phyloP scores from a whole-genome alignment of 2,329 filamentous ascomycete species.

The Phoma sp. region DNA sequence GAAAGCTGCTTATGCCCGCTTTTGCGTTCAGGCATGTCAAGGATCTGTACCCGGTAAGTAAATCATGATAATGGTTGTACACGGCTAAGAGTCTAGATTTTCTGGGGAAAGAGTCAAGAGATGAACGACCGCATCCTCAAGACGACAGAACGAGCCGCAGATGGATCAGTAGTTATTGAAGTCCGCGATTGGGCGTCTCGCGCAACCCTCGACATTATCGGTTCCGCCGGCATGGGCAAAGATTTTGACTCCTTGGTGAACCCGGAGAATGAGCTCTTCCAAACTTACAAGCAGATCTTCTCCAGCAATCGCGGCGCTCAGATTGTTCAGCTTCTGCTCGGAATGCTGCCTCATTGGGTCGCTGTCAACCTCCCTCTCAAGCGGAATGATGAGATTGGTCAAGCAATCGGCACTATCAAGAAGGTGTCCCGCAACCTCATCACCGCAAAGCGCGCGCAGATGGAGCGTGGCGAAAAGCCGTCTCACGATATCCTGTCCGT shows the following conservation, averaged over 20 bases:
- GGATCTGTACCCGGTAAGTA: too few relatives aligned
- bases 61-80: too few relatives aligned
- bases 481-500: conserved; percentile 81
- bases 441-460: conserved; percentile 68
- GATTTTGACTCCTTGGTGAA: conserved; percentile 63
- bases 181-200: conserved; percentile 58
- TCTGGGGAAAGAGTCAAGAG: conserved; percentile 58
- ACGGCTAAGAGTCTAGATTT: too few relatives aligned
- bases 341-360: conserved; percentile 71
- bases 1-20: conserved; percentile 58
- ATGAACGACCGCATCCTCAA: conserved; percentile 47
- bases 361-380: conserved; percentile 71
- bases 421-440: conserved; percentile 73
- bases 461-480: conserved; percentile 54
- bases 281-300: conserved; percentile 61
- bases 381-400: conserved; percentile 63
- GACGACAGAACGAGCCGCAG: conserved; percentile 31
- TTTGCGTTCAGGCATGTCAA: conserved; percentile 61
- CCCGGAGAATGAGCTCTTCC: conserved; percentile 60
- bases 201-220: conserved; percentile 66
- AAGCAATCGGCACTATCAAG: conserved; percentile 55
- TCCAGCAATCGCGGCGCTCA: conserved; percentile 58
- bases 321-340: conserved; percentile 63
- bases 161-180: conserved; percentile 49
- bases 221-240: conserved; percentile 63